A percentile compares a stretch with the other conserved stretches of the same genome.
These are phyloP conservation scores for Blastobotrys malaysiensis DNA, from an alignment of 1,139 yeast species.

Conservation along the genomic window DNA sequence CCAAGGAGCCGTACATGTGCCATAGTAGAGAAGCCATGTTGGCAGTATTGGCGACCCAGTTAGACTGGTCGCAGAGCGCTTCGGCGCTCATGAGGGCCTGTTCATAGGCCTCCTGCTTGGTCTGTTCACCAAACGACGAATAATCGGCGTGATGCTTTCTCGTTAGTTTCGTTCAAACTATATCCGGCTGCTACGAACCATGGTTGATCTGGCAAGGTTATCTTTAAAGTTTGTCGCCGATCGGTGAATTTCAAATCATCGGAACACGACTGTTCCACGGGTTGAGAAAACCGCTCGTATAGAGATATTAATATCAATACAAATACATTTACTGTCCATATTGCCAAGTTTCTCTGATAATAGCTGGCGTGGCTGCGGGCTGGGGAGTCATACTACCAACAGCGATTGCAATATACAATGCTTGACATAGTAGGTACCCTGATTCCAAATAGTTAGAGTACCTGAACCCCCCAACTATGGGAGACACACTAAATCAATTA, in stretches of 20 bases:
- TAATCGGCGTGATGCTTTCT: slow-evolving; percentile 28
- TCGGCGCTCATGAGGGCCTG: slow-evolving; percentile 54
- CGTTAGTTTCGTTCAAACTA: background rate
- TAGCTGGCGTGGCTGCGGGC: too few species aligned
- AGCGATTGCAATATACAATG: too few species aligned
- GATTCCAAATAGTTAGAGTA: too few species aligned
- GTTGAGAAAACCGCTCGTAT: too few species aligned
- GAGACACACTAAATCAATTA: too few species aligned
- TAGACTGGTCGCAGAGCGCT: slow-evolving; percentile 58
- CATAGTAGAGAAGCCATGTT: slow-evolving; percentile 82
- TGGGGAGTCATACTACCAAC: too few species aligned
- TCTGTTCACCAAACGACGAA: slow-evolving; percentile 19
- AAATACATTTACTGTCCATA: too few species aligned
- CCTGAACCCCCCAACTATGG: too few species aligned
- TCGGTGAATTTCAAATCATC: background rate
- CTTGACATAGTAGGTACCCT: too few species aligned
- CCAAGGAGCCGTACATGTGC: slow-evolving; percentile 72
- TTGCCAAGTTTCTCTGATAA: too few species aligned
- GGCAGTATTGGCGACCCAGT: slow-evolving; percentile 87
- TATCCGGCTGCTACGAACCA: background rate
- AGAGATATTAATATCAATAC: too few species aligned
- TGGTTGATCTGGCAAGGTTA: background rate
- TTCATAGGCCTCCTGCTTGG: slow-evolving; percentile 50
- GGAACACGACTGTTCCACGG: background rate
- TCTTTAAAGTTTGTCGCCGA: background rate